These are phyloP conservation scores for Perkinsus chesapeaki DNA, from an alignment of 169 alveolate genomes.

Conservation along the genomic window DNA sequence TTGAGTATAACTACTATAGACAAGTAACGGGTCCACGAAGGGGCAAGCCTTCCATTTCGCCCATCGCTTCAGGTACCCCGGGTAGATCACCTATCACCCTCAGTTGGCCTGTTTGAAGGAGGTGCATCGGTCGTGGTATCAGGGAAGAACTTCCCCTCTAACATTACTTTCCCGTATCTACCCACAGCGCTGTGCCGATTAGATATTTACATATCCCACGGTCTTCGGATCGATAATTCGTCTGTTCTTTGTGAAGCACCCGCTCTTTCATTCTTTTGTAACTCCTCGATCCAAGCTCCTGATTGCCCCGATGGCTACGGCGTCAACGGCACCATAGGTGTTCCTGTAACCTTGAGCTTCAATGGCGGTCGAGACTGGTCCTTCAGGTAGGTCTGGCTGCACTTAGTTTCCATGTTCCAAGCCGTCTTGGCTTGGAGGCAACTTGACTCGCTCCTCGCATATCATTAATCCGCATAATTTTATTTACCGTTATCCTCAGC, in stretches of 20 bases:
- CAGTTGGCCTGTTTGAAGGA: background rate
- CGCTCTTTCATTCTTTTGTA: background rate
- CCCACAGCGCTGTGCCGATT: background rate
- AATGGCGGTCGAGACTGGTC: background rate
- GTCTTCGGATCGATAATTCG: background rate
- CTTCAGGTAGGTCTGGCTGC: background rate
- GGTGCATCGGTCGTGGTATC: background rate
- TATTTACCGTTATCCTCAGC: background rate
- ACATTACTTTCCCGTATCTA: background rate
- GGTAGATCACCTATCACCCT: background rate
- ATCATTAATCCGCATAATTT: no score
- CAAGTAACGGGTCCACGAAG: background rate
- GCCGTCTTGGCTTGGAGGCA: no score
- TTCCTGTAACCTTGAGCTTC: background rate
- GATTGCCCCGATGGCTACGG: background rate
- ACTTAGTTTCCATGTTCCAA: background rate
- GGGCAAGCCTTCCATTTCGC: background rate
- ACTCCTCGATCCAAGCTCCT: background rate
- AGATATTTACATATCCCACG: background rate
- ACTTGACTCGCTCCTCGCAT: no score
- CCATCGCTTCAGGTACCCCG: background rate
- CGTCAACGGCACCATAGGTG: background rate
- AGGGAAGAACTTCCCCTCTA: background rate
- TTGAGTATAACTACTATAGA: background rate
- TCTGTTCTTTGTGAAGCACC: background rate